phyloP scores from a whole-genome alignment of 1,139 yeast genomes.

The Taphrina populina region DNA sequence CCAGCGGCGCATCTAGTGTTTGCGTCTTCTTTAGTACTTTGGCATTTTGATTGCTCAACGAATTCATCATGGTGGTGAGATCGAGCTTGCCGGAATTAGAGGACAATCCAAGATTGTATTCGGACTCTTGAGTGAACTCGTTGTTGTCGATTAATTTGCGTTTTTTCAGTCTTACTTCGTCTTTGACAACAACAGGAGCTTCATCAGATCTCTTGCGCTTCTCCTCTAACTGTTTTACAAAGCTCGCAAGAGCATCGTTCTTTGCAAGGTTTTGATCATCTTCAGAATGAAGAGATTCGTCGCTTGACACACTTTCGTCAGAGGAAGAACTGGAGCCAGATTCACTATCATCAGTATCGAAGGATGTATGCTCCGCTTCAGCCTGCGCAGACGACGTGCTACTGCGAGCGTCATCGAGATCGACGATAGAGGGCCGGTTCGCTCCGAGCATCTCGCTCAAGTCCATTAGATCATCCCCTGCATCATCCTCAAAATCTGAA shows the following conservation, averaged over 20 bases:
- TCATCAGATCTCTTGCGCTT: slow-evolving; percentile 43
- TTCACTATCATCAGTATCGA: not conserved
- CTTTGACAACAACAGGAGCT: slow-evolving; percentile 42
- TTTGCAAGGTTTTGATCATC: slow-evolving; percentile 38
- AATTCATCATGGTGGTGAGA: slow-evolving; percentile 71
- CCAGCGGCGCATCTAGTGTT: slow-evolving; percentile 76
- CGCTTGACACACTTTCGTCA: slow-evolving; percentile 54
- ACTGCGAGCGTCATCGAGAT: not conserved
- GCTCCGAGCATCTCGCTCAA: slow-evolving; percentile 59
- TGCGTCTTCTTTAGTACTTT: slow-evolving; percentile 45
- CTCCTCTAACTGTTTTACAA: slow-evolving; percentile 41
- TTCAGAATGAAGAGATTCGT: slow-evolving; percentile 40
- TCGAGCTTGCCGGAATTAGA: slow-evolving; percentile 52
- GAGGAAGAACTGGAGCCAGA: not conserved
- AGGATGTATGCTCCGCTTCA: not conserved
- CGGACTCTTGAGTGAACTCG: slow-evolving; percentile 47
- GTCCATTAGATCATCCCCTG: slow-evolving; percentile 41
- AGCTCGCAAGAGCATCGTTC: slow-evolving; percentile 40
- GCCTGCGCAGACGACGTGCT: not conserved
- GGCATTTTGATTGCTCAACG: slow-evolving; percentile 54
- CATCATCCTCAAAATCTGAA: slow-evolving; percentile 26
- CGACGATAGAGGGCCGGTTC: not conserved
- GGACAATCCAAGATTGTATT: slow-evolving; percentile 22
- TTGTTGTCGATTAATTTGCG: slow-evolving; percentile 50
- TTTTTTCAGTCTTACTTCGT: slow-evolving; percentile 35